Conservation (phyloP, 2,329 filamentous ascomycete species). For the Penicillium sp. region DNA sequence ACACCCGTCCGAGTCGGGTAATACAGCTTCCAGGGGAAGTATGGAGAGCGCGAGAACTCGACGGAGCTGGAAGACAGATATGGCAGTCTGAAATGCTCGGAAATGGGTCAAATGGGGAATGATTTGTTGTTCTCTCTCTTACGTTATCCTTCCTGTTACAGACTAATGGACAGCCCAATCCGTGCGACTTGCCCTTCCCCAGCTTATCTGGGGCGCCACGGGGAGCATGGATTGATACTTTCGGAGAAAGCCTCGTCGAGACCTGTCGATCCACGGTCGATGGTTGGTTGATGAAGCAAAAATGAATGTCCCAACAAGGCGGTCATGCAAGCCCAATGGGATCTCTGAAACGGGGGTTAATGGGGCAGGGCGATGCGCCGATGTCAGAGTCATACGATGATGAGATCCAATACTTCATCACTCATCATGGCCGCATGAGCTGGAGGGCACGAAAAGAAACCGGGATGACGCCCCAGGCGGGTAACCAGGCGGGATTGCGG, state of each 20-base stretch:
- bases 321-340: conserved; percentile 23
- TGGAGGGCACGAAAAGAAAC: conserved; percentile 30
- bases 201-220: conserved; percentile 26
- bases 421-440: conserved; percentile 20
- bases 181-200: conserved; percentile 18
- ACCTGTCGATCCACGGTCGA: conserved; percentile 26
- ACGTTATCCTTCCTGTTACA: conserved; percentile 9
- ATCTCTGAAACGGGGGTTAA: conserved; percentile 18
- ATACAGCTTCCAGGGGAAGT: background rate
- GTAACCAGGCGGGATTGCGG: conserved; percentile 21
- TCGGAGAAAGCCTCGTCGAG: conserved; percentile 27
- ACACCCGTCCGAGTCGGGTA: background rate
- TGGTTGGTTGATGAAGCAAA: conserved; percentile 24
- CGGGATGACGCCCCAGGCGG: conserved; percentile 25
- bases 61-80: conserved; percentile 7
- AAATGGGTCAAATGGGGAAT: background rate
- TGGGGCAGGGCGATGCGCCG: conserved; percentile 13
- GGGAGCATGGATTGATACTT: conserved; percentile 21
- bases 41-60: conserved; percentile 4
- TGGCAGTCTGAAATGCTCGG: conserved; percentile 1
- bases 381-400: conserved; percentile 27
- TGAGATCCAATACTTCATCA: conserved; percentile 31
- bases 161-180: background rate
- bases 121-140: background rate
- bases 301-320: conserved; percentile 13